Evolutionary conservation across 768 basidiomycete species (phyloP).

Genomic region (Collybia nuda): DNA sequence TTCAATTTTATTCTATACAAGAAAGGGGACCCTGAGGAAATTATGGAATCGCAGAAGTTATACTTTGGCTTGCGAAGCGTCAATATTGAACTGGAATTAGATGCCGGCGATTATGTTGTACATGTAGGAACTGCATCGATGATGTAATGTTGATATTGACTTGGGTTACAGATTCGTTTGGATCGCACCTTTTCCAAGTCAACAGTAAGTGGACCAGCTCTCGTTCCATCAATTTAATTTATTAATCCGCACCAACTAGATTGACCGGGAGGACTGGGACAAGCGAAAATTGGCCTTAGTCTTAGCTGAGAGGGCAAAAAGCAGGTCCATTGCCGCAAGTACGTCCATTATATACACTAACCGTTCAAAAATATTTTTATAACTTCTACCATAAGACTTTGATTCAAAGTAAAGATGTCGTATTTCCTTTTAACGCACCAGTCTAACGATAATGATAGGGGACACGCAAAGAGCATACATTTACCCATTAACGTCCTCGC

Average conservation of each 20-base stretch:
- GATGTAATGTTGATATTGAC: not conserved
- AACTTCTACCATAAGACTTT: not conserved
- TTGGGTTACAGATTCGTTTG: slow-evolving; percentile 12
- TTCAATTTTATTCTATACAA: slow-evolving; percentile 49
- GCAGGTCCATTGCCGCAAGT: slow-evolving; percentile 34
- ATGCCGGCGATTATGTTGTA: slow-evolving; percentile 41
- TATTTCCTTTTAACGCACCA: not conserved
- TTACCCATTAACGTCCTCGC: slow-evolving; percentile 26
- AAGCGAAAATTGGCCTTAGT: slow-evolving; percentile 19
- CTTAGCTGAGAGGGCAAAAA: slow-evolving; percentile 26
- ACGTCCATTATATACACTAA: no score
- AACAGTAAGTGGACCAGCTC: no score
- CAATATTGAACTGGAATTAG: slow-evolving; percentile 36
- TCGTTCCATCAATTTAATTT: no score
- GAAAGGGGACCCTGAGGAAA: slow-evolving; percentile 34
- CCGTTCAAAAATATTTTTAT: no score
- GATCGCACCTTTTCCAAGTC: not conserved
- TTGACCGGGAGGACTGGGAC: no score
- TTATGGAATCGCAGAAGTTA: slow-evolving; percentile 31
- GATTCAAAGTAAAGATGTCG: slow-evolving; percentile 17
- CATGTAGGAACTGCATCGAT: slow-evolving; percentile 23
- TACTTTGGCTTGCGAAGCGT: slow-evolving; percentile 31
- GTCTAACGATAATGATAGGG: slow-evolving; percentile 11
- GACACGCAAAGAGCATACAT: slow-evolving; percentile 15
- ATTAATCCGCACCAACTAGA: no score